These are phyloP conservation scores for Dentipellis sp. DNA, from an alignment of 768 basidiomycete genomes.

Conservation along the genomic window DNA sequence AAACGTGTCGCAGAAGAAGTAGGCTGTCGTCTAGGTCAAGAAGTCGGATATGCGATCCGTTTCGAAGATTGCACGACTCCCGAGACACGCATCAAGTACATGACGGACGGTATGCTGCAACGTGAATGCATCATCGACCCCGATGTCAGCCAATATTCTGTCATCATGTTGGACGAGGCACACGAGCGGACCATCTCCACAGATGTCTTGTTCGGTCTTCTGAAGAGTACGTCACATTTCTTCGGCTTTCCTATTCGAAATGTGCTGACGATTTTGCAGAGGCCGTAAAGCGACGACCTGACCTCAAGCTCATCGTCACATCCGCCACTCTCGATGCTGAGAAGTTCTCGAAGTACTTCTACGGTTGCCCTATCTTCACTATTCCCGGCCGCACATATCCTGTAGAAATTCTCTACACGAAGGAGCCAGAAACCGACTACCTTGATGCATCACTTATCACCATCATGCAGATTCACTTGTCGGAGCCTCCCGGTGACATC, in stretches of 20 bases:
- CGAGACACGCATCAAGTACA: conserved; percentile 99
- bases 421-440: conserved; percentile 96
- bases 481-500: conserved; percentile 94
- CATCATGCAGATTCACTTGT: conserved; percentile 98
- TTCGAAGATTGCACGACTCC: conserved; percentile 99
- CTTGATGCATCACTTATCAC: conserved; percentile 97
- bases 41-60: conserved; percentile 97
- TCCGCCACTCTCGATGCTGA: conserved; percentile 99
- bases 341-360: conserved; percentile 99
- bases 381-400: conserved; percentile 99
- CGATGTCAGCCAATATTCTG: conserved; percentile 84
- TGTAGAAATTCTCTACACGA: conserved; percentile 96
- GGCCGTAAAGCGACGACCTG: conserved; percentile 88
- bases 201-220: conserved; percentile 90
- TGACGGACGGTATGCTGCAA: conserved; percentile 99
- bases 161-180: conserved; percentile 97
- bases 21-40: conserved; percentile 92
- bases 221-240: conserved; percentile 61
- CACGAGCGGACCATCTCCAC: conserved; percentile 99
- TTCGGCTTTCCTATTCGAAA: background rate
- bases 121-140: conserved; percentile 96
- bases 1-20: conserved; percentile 99
- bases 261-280: conserved; percentile 41
- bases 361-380: conserved; percentile 97
- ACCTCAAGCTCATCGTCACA: conserved; percentile 96